These are phyloP conservation scores for Solanum hybrid DNA, from an alignment of 305 asterid species.

Conservation along the genomic window DNA sequence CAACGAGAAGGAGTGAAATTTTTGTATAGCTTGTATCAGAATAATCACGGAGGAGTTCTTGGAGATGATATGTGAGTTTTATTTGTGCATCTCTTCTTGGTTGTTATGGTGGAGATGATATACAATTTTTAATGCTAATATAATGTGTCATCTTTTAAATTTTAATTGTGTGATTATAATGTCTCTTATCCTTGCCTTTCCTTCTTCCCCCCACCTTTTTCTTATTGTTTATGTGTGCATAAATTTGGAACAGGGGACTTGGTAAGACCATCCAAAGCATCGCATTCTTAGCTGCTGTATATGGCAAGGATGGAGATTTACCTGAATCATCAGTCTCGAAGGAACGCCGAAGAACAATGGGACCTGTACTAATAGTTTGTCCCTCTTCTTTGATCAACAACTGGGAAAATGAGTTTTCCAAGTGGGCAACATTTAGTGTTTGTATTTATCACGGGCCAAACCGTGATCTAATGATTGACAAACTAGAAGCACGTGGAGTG, in stretches of 20 bases:
- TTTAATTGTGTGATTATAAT: background rate
- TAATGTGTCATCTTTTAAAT: background rate
- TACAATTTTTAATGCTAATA: background rate
- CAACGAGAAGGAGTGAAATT: conserved; percentile 87
- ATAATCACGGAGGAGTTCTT: conserved; percentile 87
- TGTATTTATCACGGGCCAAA: conserved; percentile 82
- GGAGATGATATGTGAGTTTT: conserved; percentile 93
- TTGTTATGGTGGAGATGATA: background rate
- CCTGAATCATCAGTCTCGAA: conserved; percentile 18
- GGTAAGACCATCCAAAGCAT: conserved; percentile 97
- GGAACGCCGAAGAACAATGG: conserved; percentile 25
- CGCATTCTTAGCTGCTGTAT: conserved; percentile 90
- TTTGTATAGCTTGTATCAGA: conserved; percentile 64
- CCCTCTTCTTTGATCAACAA: conserved; percentile 91
- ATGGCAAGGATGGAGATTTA: conserved; percentile 46
- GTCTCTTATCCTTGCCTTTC: background rate
- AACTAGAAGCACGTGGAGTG: conserved; percentile 44
- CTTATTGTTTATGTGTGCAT: background rate
- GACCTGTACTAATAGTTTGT: conserved; percentile 69
- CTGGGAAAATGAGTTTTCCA: conserved; percentile 89
- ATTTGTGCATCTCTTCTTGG: background rate
- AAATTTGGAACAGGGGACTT: conserved; percentile 59
- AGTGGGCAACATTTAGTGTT: conserved; percentile 75
- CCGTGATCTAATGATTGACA: conserved; percentile 68
- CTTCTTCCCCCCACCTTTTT: background rate